Evolutionary conservation across 2,329 filamentous ascomycete genomes (phyloP).

Genomic region (Ascochyta clinopodiicola): DNA sequence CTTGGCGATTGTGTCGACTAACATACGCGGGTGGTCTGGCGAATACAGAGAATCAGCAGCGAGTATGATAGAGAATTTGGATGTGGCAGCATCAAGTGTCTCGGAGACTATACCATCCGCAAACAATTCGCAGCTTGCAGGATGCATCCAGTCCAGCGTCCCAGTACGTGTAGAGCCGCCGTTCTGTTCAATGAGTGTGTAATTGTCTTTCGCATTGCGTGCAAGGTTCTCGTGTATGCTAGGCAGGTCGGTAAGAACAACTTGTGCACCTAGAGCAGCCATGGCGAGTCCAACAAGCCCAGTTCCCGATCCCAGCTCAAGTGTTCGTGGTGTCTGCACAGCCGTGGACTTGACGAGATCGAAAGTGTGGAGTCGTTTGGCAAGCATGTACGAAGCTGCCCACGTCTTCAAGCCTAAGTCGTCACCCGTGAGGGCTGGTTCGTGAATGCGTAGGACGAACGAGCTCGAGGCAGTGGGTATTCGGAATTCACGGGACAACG

Average conservation of each 20-base stretch:
- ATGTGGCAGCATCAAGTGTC: slow-evolving; percentile 17
- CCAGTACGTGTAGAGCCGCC: slow-evolving; percentile 68
- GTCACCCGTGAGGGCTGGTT: slow-evolving; percentile 87
- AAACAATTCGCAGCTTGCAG: slow-evolving; percentile 54
- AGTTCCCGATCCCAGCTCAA: slow-evolving; percentile 90
- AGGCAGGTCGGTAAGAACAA: slow-evolving; percentile 82
- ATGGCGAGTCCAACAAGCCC: slow-evolving; percentile 89
- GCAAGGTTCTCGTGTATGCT: slow-evolving; percentile 82
- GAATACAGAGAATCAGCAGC: slow-evolving; percentile 90
- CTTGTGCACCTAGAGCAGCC: slow-evolving; percentile 70
- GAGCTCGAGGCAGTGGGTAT: slow-evolving; percentile 57
- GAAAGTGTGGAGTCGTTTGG: slow-evolving; percentile 67
- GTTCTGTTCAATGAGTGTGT: slow-evolving; percentile 58
- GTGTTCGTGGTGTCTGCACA: slow-evolving; percentile 44
- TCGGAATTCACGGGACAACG: slow-evolving; percentile 66
- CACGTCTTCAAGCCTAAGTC: slow-evolving; percentile 93
- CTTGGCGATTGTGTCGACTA: slow-evolving; percentile 71
- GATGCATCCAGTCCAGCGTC: slow-evolving; percentile 75
- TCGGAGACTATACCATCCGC: slow-evolving; percentile 5
- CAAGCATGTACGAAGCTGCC: slow-evolving; percentile 87
- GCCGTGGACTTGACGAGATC: slow-evolving; percentile 12
- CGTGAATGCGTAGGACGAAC: slow-evolving; percentile 72
- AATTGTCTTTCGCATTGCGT: slow-evolving; percentile 74
- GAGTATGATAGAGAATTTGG: slow-evolving; percentile 67
- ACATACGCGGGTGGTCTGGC: slow-evolving; percentile 76